Percentiles rank a stretch among this genome's conserved stretches.
phyloP scores from a whole-genome alignment of 2,329 filamentous ascomycete genomes.

The Chaetothyriales sp. region DNA sequence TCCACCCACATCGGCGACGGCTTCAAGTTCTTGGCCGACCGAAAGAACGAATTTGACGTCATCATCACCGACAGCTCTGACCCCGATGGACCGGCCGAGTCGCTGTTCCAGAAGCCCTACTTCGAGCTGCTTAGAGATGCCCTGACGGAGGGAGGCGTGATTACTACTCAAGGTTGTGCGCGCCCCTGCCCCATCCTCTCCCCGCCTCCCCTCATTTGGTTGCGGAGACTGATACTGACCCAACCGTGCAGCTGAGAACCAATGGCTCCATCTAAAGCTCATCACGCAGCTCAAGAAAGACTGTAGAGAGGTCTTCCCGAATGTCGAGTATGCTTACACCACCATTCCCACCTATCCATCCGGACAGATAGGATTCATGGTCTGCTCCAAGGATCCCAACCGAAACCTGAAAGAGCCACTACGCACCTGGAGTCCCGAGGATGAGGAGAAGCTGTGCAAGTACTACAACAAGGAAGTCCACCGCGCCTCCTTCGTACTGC shows the following conservation, averaged over 20 bases:
- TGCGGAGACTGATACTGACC: conserved; percentile 7
- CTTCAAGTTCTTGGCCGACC: conserved; percentile 95
- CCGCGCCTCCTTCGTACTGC: conserved; percentile 83
- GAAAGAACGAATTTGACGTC: conserved; percentile 95
- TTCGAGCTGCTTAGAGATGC: conserved; percentile 87
- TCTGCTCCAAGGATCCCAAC: conserved; percentile 87
- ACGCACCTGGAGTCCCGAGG: conserved; percentile 66
- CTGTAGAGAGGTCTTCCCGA: conserved; percentile 93
- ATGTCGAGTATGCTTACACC: conserved; percentile 93
- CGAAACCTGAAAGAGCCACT: conserved; percentile 75
- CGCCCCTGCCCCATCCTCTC: conserved; percentile 52
- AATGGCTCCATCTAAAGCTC: conserved; percentile 92
- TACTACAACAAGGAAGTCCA: conserved; percentile 99
- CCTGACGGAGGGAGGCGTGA: conserved; percentile 88
- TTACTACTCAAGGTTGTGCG: conserved; percentile 99
- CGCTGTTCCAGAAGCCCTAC: conserved; percentile 96
- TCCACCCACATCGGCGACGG: conserved; percentile 89
- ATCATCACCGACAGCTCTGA: conserved; percentile 99
- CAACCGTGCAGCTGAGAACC: conserved; percentile 68
- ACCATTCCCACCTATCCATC: conserved; percentile 98
- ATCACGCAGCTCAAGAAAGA: conserved; percentile 93
- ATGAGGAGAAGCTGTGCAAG: conserved; percentile 82
- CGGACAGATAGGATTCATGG: conserved; percentile 99
- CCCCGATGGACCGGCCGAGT: conserved; percentile 91
- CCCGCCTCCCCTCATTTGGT: conserved; percentile 7